These are phyloP conservation scores for Syzygium oleosum DNA, from an alignment of 345 rosid genomes.

Conservation along the genomic window DNA sequence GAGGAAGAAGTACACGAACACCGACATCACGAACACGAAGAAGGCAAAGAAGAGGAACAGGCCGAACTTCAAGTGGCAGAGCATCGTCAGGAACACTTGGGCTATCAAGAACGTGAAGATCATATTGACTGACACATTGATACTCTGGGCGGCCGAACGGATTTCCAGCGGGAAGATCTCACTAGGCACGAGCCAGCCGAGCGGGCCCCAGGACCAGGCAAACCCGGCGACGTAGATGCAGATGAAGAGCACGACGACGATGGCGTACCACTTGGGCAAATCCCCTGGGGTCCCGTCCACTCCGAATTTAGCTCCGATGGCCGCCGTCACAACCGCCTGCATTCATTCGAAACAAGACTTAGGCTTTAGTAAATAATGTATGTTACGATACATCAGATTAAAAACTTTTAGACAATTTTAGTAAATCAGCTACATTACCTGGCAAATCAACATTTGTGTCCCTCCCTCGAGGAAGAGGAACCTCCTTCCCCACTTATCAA, in stretches of 20 bases:
- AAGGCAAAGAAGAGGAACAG: constrained; percentile 54
- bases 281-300: constrained; percentile 47
- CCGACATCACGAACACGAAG: constrained; percentile 51
- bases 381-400: not conserved
- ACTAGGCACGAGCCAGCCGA: constrained; percentile 89
- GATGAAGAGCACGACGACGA: constrained; percentile 76
- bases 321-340: constrained; percentile 51
- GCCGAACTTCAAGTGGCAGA: constrained; percentile 81
- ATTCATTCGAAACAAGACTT: not conserved
- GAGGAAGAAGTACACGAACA: constrained; percentile 44
- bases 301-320: constrained; percentile 84
- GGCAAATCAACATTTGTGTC: constrained; percentile 72
- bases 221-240: constrained; percentile 78
- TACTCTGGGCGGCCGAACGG: constrained; percentile 84
- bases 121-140: constrained; percentile 89
- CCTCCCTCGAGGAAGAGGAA: constrained; percentile 82
- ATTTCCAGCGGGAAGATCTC: constrained; percentile 90
- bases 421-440: constrained; percentile 23
- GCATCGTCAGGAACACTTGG: constrained; percentile 66
- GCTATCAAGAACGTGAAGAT: constrained; percentile 71
- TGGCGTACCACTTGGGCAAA: constrained; percentile 76
- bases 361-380: not conserved
- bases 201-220: constrained; percentile 98
- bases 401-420: not conserved
- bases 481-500: constrained; percentile 86